Evolutionary conservation across 495 filamentous ascomycete species (phyloP).

Genomic region (Neurospora hispaniola): DNA sequence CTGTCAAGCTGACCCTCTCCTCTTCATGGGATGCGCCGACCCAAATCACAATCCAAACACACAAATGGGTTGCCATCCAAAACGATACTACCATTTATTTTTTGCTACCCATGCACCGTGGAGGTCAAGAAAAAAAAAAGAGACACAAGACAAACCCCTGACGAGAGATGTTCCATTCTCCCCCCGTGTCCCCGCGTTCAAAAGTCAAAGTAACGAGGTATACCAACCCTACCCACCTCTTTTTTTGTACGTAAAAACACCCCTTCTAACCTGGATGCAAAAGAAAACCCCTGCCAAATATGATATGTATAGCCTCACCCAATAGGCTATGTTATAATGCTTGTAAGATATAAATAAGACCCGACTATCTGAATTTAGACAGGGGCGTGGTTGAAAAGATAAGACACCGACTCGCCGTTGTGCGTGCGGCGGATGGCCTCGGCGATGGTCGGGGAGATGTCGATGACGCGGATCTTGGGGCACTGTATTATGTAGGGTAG

Average conservation of each 20-base stretch:
- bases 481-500: constrained; percentile 32
- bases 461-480: constrained; percentile 75
- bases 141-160: background rate
- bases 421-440: constrained; percentile 82
- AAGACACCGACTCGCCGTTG: constrained; percentile 76
- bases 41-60: background rate
- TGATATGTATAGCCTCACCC: background rate
- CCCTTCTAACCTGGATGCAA: background rate
- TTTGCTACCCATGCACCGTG: background rate
- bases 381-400: constrained; percentile 87
- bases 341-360: background rate
- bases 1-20: background rate
- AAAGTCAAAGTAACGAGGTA: background rate
- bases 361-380: constrained; percentile 21
- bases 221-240: background rate
- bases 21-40: background rate
- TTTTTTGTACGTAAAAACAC: background rate
- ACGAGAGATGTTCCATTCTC: background rate
- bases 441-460: constrained; percentile 71
- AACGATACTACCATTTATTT: background rate
- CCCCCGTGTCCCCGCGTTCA: background rate
- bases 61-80: background rate
- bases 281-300: background rate
- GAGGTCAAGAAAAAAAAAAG: background rate
- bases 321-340: background rate